These are phyloP conservation scores for Cornus suecica DNA, from an alignment of 148 eudicot species.

Conservation along the genomic window DNA sequence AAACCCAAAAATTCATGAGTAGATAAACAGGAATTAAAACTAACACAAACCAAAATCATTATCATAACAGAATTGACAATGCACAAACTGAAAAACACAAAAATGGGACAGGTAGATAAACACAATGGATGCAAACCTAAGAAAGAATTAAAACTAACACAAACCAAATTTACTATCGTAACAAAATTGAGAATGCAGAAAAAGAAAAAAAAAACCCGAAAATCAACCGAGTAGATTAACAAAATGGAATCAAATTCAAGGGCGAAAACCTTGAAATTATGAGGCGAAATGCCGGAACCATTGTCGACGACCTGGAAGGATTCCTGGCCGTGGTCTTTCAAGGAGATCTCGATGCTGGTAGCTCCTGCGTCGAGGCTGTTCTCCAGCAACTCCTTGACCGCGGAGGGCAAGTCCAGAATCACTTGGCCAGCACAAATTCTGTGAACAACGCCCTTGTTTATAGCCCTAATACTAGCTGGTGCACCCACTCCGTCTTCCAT, in stretches of 20 bases:
- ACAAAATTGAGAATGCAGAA: neutral
- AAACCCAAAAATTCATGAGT: neutral
- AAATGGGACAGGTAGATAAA: neutral
- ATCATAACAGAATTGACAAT: neutral
- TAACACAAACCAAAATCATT: neutral
- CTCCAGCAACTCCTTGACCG: slow-evolving; percentile 93
- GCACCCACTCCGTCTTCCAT: slow-evolving; percentile 23
- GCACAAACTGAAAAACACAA: neutral
- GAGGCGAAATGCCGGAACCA: slow-evolving; percentile 82
- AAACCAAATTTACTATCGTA: neutral
- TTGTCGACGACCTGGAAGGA: slow-evolving; percentile 82
- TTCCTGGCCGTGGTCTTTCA: slow-evolving; percentile 74
- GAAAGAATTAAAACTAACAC: neutral
- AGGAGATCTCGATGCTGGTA: slow-evolving; percentile 64
- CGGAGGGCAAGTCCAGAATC: slow-evolving; percentile 86
- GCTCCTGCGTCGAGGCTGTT: slow-evolving; percentile 96
- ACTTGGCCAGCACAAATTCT: slow-evolving; percentile 94
- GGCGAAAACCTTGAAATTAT: slow-evolving; percentile 56
- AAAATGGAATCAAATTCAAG: neutral
- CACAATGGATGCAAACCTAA: neutral
- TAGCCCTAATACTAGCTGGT: slow-evolving; percentile 47
- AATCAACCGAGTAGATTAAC: neutral
- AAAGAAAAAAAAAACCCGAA: neutral
- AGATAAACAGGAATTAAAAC: neutral
- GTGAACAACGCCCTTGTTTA: slow-evolving; percentile 76